Conservation (phyloP, 2,329 filamentous ascomycete species). For the Phaeosphaeria sp. region DNA sequence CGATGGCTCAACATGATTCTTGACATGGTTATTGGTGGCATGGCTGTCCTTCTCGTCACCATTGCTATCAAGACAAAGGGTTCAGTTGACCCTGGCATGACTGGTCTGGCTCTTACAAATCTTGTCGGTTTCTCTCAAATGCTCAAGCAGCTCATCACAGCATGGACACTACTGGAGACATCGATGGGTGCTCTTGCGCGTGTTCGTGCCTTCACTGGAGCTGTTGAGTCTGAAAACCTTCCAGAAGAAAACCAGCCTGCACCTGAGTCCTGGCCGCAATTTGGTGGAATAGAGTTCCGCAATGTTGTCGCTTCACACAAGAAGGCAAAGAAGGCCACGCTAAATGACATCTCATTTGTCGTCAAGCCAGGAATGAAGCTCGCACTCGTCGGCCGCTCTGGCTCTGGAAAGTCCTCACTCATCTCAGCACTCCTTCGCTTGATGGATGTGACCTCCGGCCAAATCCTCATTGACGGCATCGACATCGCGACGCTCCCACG, state of each 20-base stretch:
- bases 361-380: slow-evolving; percentile 13
- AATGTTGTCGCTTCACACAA: slow-evolving; percentile 9
- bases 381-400: slow-evolving; percentile 57
- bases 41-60: slow-evolving; percentile 40
- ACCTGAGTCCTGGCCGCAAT: slow-evolving; percentile 47
- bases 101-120: slow-evolving; percentile 58
- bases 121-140: slow-evolving; percentile 57
- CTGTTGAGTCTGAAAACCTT: slow-evolving; percentile 56
- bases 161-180: slow-evolving; percentile 64
- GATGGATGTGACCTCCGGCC: slow-evolving; percentile 49
- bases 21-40: slow-evolving; percentile 39
- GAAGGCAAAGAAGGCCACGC: slow-evolving; percentile 6
- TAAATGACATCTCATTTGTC: slow-evolving; percentile 11
- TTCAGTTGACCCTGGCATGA: slow-evolving; percentile 50
- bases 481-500: slow-evolving; percentile 53
- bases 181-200: slow-evolving; percentile 62
- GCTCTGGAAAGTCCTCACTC: slow-evolving; percentile 57
- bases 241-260: slow-evolving; percentile 36
- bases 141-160: slow-evolving; percentile 53
- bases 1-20: slow-evolving; percentile 49
- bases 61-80: slow-evolving; percentile 40
- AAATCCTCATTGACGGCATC: slow-evolving; percentile 55
- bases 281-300: slow-evolving; percentile 14
- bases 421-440: slow-evolving; percentile 55
- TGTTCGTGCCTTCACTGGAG: slow-evolving; percentile 56